phyloP scores from a whole-genome alignment of 2,329 filamentous ascomycete species.

The Atkinsonella texensis region DNA sequence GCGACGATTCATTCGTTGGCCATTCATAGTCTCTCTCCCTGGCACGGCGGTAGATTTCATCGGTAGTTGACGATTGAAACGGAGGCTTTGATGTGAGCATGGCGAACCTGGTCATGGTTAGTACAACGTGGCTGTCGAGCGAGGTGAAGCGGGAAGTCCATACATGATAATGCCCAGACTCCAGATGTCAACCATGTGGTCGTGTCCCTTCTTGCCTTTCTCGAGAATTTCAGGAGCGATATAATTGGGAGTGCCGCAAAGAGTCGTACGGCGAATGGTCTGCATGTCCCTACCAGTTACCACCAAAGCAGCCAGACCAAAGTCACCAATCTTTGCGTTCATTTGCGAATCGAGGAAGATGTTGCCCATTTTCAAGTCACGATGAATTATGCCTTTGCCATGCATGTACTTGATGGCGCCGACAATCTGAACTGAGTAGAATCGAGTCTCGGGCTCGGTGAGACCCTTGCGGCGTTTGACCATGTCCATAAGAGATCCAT shows the following conservation, averaged over 20 bases:
- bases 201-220: constrained; percentile 87
- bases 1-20: constrained; percentile 54
- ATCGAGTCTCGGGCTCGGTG: constrained; percentile 86
- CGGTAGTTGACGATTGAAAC: constrained; percentile 83
- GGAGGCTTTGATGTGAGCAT: constrained; percentile 94
- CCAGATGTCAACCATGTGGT: constrained; percentile 98
- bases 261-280: constrained; percentile 72
- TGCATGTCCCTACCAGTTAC: constrained; percentile 85
- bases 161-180: constrained; percentile 94
- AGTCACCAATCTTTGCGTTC: constrained; percentile 98
- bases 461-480: constrained; percentile 83
- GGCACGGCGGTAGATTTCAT: constrained; percentile 70
- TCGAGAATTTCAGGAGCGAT: constrained; percentile 94
- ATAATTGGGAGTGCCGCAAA: constrained; percentile 96
- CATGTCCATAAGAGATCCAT: constrained; percentile 96
- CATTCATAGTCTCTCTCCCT: constrained; percentile 66
- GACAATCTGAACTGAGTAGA: constrained; percentile 88
- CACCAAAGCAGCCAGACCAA: constrained; percentile 83
- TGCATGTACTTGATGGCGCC: constrained; percentile 98
- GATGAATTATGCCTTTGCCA: constrained; percentile 86
- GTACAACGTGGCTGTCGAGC: not conserved
- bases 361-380: constrained; percentile 96
- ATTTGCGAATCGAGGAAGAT: constrained; percentile 89
- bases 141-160: constrained; percentile 18
- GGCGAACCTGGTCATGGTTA: constrained; percentile 53